Conservation (phyloP, 2,329 filamentous ascomycete genomes). For the Aureobasidium namibiae region DNA sequence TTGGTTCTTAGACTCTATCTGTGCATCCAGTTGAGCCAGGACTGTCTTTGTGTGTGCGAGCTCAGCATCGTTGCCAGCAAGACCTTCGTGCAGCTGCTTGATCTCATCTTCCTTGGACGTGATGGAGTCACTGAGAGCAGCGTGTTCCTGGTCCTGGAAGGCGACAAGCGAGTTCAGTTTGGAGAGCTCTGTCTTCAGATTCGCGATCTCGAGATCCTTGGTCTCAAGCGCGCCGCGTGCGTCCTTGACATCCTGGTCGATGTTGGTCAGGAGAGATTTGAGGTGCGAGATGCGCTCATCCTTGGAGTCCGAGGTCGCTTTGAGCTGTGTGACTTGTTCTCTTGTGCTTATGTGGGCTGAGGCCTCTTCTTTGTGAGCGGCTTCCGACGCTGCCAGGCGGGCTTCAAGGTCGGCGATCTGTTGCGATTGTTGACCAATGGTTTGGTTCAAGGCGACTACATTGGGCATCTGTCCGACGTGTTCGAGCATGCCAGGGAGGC, state of each 20-base stretch:
- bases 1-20: slow-evolving; percentile 6
- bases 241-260: background rate
- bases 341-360: background rate
- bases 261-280: background rate
- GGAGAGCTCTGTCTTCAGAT: background rate
- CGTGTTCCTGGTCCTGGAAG: slow-evolving; percentile 4
- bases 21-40: slow-evolving; percentile 5
- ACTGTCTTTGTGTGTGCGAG: slow-evolving; percentile 4
- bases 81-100: background rate
- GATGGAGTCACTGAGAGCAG: background rate
- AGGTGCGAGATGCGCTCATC: slow-evolving; percentile 1
- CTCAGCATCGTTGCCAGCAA: slow-evolving; percentile 2
- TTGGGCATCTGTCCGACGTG: slow-evolving; percentile 4
- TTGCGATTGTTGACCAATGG: slow-evolving; percentile 1
- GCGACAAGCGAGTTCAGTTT: slow-evolving; percentile 4
- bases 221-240: background rate
- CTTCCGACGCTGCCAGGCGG: background rate
- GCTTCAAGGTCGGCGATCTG: slow-evolving; percentile 7
- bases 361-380: background rate
- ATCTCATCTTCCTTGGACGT: slow-evolving; percentile 1
- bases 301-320: background rate
- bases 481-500: slow-evolving; percentile 5
- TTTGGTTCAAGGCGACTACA: background rate
- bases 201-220: background rate
- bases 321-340: background rate